Percentiles rank a stretch among this genome's conserved stretches.
phyloP scores from a whole-genome alignment of 441 rosid species.

The Hura crepitans region DNA sequence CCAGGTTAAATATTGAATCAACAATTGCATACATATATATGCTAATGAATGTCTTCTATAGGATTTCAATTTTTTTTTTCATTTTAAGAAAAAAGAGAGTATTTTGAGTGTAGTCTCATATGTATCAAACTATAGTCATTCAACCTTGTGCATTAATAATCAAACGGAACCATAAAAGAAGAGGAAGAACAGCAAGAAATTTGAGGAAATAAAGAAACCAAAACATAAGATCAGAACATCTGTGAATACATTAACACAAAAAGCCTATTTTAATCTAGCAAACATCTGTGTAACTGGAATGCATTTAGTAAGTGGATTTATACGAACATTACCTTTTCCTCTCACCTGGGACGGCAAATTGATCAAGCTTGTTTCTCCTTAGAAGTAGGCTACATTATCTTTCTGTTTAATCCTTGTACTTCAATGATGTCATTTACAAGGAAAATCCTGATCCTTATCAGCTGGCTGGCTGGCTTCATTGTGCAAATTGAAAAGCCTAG shows the following conservation, averaged over 20 bases:
- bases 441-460: conserved; percentile 28
- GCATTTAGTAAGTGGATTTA: not conserved
- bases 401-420: conserved; percentile 13
- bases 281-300: not conserved
- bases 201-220: too few relatives aligned
- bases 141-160: too few relatives aligned
- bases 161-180: not conserved
- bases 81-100: not conserved
- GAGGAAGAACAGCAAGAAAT: not conserved
- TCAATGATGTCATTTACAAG: conserved; percentile 28
- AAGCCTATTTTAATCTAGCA: not conserved
- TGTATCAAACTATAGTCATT: conserved; percentile 9
- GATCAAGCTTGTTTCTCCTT: not conserved
- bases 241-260: not conserved
- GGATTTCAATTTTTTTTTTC: too few relatives aligned
- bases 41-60: too few relatives aligned
- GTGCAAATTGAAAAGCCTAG: conserved; percentile 33
- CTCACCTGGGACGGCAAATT: conserved; percentile 3
- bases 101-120: not conserved
- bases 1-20: not conserved
- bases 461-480: conserved; percentile 25
- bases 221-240: not conserved
- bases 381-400: not conserved
- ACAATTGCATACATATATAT: not conserved
- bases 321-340: conserved; percentile 5